Percentiles rank a stretch among this genome's conserved stretches.
phyloP scores from a whole-genome alignment of 345 rosid species.

The Sonneratia caseolaris region DNA sequence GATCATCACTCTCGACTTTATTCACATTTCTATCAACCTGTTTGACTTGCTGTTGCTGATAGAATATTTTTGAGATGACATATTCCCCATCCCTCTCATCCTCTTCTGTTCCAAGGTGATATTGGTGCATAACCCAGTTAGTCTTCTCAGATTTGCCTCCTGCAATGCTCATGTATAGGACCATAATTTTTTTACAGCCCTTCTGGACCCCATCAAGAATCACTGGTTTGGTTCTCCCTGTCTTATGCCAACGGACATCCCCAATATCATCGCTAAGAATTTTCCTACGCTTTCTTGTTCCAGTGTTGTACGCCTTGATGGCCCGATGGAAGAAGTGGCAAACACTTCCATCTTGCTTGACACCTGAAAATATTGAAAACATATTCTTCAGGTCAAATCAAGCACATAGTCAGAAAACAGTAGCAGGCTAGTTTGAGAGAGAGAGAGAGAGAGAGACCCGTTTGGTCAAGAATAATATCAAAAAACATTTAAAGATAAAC shows the following conservation, averaged over 20 bases:
- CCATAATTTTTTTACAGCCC: slow-evolving; percentile 95
- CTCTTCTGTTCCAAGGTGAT: slow-evolving; percentile 83
- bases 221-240: slow-evolving; percentile 82
- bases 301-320: slow-evolving; percentile 83
- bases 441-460: background rate
- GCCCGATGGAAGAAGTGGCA: slow-evolving; percentile 83
- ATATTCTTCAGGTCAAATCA: background rate
- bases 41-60: slow-evolving; percentile 53
- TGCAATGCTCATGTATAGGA: slow-evolving; percentile 44
- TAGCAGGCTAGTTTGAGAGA: background rate
- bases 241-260: slow-evolving; percentile 97
- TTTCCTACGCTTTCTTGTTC: slow-evolving; percentile 89
- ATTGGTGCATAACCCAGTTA: slow-evolving; percentile 97
- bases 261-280: slow-evolving; percentile 65
- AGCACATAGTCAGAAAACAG: background rate
- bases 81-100: slow-evolving; percentile 85
- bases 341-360: slow-evolving; percentile 65
- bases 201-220: slow-evolving; percentile 60
- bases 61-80: slow-evolving; percentile 72
- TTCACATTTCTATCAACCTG: slow-evolving; percentile 52
- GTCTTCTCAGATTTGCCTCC: slow-evolving; percentile 77
- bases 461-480: no score
- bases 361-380: slow-evolving; percentile 29
- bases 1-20: slow-evolving; percentile 31
- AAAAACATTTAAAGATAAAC: background rate